Base-by-base conservation (phyloP, 2,329 filamentous ascomycete genomes). In the Septoria linicola region DNA sequence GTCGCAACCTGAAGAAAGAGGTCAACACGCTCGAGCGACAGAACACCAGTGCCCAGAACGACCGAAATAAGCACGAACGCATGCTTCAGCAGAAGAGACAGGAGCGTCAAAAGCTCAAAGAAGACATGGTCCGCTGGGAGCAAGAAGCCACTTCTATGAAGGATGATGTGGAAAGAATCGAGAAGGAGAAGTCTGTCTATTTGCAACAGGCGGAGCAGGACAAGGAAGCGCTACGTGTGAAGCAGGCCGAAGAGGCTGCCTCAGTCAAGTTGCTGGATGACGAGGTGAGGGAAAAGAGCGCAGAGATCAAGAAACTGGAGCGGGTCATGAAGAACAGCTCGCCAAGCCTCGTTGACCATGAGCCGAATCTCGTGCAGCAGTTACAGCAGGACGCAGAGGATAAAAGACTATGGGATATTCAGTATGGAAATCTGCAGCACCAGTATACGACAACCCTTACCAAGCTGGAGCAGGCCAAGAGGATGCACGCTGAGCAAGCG, bases 21-120 rank as follows among this genome's bases (percentile, higher is more conserved):
- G 84, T 95, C 46, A 85, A 88, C 45, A 82, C 81, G 39, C 82
- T 91, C 4, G 89, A 95, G 68, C 83, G 89, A 46, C 79, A 88
- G 58, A 96, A 95, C 74, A 83, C 89, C 41, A 80, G 83, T 3
- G 86, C 88, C 1, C 87, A 95, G 66, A 88, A 86, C 57, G 85
- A 87, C 54, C 88, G 86, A 61, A 78, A 81, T 1, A 88, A 91
- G 64, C 88, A 88, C 64, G 89, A 96, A 65, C 84, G 84, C 61
- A 63, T 79, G 7, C 66, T 91, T 44, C 81, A 81, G 60, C 83
- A 89, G 43, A 89, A 85, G 67, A 78, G 83, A 61, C 76, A 78
- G 13, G 86, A 89, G 65, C 78, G 83, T 47, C 73, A 80, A 59
- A 89, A 87, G 65, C 74, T 88, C 54, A 79, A 83, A 49, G 85